These are phyloP conservation scores for Leccinum truebloodii DNA, from an alignment of 768 basidiomycete genomes.

Conservation along the genomic window DNA sequence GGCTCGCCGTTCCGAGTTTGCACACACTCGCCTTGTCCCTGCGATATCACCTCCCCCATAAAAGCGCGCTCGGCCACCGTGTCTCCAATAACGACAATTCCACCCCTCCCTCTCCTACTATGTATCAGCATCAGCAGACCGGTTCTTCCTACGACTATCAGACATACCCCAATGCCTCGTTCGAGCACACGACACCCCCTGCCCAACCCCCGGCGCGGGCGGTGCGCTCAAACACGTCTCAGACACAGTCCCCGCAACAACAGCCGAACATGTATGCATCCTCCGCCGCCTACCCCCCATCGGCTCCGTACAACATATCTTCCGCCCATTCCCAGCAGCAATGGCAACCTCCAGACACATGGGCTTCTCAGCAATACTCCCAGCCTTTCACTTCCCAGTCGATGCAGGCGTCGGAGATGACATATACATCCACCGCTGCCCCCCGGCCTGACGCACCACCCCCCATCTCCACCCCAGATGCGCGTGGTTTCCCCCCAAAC, in stretches of 20 bases:
- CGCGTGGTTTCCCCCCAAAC: slow-evolving; percentile 32
- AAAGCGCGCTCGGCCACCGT: slow-evolving; percentile 29
- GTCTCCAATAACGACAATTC: slow-evolving; percentile 14
- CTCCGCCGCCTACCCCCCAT: slow-evolving; percentile 28
- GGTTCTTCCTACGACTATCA: slow-evolving; percentile 53
- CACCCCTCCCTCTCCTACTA: slow-evolving; percentile 51
- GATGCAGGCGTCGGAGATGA: slow-evolving; percentile 33
- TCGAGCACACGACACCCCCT: slow-evolving; percentile 26
- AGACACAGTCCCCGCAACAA: slow-evolving; percentile 35
- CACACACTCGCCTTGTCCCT: slow-evolving; percentile 26
- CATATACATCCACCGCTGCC: slow-evolving; percentile 33
- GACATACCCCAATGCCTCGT: slow-evolving; percentile 38
- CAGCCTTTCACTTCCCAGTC: slow-evolving; percentile 36
- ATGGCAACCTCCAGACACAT: slow-evolving; percentile 37
- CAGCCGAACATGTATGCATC: slow-evolving; percentile 31
- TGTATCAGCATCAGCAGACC: slow-evolving; percentile 52
- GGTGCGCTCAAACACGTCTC: slow-evolving; percentile 33
- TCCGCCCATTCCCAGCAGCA: slow-evolving; percentile 39
- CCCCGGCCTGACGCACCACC: slow-evolving; percentile 12
- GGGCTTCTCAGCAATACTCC: slow-evolving; percentile 37
- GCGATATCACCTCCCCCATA: slow-evolving; percentile 31
- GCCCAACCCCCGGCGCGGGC: slow-evolving; percentile 33
- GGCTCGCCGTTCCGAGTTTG: slow-evolving; percentile 31
- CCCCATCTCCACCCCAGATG: slow-evolving; percentile 31
- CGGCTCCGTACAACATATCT: slow-evolving; percentile 31